These are phyloP conservation scores for Eimeria praecox DNA, from an alignment of 169 alveolate species.

Conservation along the genomic window DNA sequence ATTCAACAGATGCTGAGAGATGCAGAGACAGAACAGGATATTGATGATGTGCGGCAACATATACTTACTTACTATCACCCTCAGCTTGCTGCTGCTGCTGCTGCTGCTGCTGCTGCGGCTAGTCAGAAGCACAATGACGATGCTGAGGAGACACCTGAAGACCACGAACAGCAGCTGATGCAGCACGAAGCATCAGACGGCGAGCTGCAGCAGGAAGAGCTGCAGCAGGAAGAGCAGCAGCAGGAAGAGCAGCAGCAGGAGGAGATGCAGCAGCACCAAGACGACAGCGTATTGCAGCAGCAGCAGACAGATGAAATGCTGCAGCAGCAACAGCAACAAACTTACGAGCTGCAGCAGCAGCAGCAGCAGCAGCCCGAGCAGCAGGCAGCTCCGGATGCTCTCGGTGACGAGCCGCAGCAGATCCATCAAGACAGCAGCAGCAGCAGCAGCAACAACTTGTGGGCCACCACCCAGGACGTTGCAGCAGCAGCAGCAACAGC, in stretches of 20 bases:
- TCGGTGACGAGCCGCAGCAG: background rate
- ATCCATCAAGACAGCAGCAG: background rate
- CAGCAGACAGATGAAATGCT: conserved; percentile 1
- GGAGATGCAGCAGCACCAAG: background rate
- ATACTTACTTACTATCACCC: background rate
- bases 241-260: background rate
- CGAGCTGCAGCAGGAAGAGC: conserved; percentile 18
- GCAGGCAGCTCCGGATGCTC: background rate
- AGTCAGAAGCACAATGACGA: background rate
- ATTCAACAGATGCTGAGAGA: background rate
- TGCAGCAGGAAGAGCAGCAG: conserved; percentile 30
- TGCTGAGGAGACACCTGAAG: background rate
- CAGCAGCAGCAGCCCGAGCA: conserved; percentile 12
- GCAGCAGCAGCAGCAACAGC: conserved; percentile 27
- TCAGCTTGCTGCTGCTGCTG: conserved; percentile 24
- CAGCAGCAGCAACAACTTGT: background rate
- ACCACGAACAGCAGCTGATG: background rate
- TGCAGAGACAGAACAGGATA: conserved; percentile 11
- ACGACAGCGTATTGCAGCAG: background rate
- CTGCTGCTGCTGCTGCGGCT: conserved; percentile 13
- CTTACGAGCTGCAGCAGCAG: background rate
- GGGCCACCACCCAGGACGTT: background rate
- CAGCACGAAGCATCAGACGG: background rate
- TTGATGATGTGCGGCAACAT: background rate
- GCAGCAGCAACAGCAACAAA: background rate